Conservation (phyloP, 805 yeast species). For the Metschnikowia aberdeeniae region DNA sequence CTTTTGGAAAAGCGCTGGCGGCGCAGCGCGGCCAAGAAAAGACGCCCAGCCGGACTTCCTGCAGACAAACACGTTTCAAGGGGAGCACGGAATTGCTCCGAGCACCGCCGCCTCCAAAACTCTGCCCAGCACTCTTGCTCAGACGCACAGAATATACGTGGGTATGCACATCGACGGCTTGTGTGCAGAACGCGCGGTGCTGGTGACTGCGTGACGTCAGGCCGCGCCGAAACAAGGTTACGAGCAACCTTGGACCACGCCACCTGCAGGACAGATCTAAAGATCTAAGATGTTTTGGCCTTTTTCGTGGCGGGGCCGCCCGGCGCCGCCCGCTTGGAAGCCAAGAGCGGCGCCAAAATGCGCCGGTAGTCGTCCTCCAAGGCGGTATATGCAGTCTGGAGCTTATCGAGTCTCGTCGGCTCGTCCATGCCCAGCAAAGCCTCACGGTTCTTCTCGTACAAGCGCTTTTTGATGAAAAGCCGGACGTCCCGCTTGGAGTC, state of each 20-base stretch:
- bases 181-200: not conserved
- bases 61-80: too few species aligned
- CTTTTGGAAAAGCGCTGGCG: not conserved
- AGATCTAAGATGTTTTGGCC: too few species aligned
- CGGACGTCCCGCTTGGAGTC: constrained; percentile 41
- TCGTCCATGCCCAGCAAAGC: constrained; percentile 63
- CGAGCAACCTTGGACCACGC: constrained; percentile 3
- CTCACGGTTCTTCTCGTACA: constrained; percentile 76
- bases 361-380: constrained; percentile 69
- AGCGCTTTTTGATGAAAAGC: constrained; percentile 64
- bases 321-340: constrained; percentile 15
- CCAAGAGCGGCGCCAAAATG: constrained; percentile 38
- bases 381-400: constrained; percentile 69
- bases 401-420: constrained; percentile 61
- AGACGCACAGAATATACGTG: constrained; percentile 3
- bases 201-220: not conserved
- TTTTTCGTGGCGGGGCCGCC: not conserved
- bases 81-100: not conserved
- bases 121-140: not conserved
- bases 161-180: not conserved
- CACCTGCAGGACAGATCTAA: too few species aligned
- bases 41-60: too few species aligned
- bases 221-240: not conserved
- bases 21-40: too few species aligned
- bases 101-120: not conserved